These are phyloP conservation scores for Astrothelium macrocarpum DNA, from an alignment of 495 filamentous ascomycete species.

Conservation along the genomic window DNA sequence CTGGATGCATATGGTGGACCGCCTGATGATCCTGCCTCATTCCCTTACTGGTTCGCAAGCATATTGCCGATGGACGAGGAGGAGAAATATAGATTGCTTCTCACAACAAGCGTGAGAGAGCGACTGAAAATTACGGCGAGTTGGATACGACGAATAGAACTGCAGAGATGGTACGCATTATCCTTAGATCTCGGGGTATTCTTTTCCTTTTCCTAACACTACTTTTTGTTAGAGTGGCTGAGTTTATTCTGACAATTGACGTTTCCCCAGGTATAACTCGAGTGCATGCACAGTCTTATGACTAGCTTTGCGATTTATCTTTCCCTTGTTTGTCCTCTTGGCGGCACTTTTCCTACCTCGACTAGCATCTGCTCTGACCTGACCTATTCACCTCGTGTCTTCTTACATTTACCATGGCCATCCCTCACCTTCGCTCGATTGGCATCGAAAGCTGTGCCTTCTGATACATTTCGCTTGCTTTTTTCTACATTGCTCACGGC, in stretches of 20 bases:
- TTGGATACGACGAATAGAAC: conserved; percentile 68
- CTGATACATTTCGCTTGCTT: not conserved
- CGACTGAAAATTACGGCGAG: conserved; percentile 65
- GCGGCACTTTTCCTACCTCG: conserved; percentile 11
- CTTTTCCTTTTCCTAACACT: not conserved
- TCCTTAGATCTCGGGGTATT: not conserved
- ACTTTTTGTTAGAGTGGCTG: not conserved
- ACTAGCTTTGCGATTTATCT: conserved; percentile 22
- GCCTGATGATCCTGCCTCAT: conserved; percentile 62
- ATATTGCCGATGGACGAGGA: conserved; percentile 66
- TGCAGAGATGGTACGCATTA: conserved; percentile 51
- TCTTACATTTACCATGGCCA: not conserved
- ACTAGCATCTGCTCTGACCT: not conserved
- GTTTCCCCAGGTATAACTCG: conserved; percentile 22
- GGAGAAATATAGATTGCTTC: conserved; percentile 68
- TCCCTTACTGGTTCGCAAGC: conserved; percentile 87
- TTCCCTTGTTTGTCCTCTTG: conserved; percentile 13
- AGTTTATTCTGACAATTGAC: not conserved
- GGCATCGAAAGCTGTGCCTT: not conserved
- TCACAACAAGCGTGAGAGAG: conserved; percentile 64
- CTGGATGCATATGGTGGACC: conserved; percentile 65
- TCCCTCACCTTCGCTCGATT: not conserved
- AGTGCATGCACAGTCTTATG: conserved; percentile 26
- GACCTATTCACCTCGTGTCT: not conserved
- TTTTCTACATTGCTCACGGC: not conserved